These are phyloP conservation scores for Malassezia equina DNA, from an alignment of 1,284 basidiomycete species.

Conservation along the genomic window DNA sequence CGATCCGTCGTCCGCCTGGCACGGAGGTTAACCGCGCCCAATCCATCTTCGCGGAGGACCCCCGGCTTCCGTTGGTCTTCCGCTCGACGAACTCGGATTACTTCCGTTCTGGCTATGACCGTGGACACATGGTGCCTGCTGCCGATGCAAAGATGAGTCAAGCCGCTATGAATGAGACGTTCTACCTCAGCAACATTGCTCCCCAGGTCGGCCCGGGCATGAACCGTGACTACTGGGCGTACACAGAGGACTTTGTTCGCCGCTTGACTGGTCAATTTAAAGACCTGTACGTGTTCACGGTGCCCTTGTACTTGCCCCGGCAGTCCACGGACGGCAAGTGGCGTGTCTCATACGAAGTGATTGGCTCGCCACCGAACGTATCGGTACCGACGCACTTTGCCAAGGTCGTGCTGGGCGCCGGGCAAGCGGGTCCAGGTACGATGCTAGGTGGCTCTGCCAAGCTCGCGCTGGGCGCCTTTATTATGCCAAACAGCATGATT, in stretches of 20 bases:
- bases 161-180: constrained; percentile 93
- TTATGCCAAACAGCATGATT: constrained; percentile 45
- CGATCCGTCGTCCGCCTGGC: constrained; percentile 36
- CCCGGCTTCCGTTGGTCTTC: constrained; percentile 65
- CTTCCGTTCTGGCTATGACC: constrained; percentile 75
- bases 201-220: constrained; percentile 96
- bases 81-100: constrained; percentile 67
- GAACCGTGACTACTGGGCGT: constrained; percentile 74
- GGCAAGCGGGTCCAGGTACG: constrained; percentile 48
- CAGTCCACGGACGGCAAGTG: constrained; percentile 79
- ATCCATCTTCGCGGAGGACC: constrained; percentile 78
- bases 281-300: constrained; percentile 93
- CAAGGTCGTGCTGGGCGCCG: constrained; percentile 70
- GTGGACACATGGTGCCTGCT: constrained; percentile 94
- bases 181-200: constrained; percentile 86
- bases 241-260: constrained; percentile 78
- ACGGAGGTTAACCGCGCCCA: constrained; percentile 51
- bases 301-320: constrained; percentile 89
- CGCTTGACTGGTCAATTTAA: constrained; percentile 72
- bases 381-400: constrained; percentile 96
- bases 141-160: constrained; percentile 87
- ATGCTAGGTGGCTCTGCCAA: not conserved
- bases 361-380: constrained; percentile 78
- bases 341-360: constrained; percentile 77
- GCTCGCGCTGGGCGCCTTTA: constrained; percentile 37